These are phyloP conservation scores for Letharia columbiana DNA, from an alignment of 495 filamentous ascomycete species.

Conservation along the genomic window DNA sequence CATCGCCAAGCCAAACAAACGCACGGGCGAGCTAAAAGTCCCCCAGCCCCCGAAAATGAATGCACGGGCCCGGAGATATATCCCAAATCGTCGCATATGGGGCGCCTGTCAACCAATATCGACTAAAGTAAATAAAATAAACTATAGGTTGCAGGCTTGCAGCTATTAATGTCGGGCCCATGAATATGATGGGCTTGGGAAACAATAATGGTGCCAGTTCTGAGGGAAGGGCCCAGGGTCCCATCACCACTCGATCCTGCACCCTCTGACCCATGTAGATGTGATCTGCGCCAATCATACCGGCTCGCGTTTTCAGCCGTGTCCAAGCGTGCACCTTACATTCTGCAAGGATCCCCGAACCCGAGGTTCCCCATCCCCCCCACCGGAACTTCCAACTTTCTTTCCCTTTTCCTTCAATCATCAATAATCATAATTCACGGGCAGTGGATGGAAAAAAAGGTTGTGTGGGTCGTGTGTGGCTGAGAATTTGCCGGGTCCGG, in stretches of 20 bases:
- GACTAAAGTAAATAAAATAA: too few relatives aligned
- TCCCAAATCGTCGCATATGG: not conserved
- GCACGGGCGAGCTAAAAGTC: not conserved
- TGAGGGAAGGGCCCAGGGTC: too few relatives aligned
- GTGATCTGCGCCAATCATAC: not conserved
- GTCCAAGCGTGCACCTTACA: not conserved
- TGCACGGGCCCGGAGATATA: slow-evolving; percentile 3
- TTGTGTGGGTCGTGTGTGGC: not conserved
- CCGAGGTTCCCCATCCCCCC: slow-evolving; percentile 2
- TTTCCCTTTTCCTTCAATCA: not conserved
- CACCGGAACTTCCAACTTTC: not conserved
- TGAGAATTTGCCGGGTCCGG: not conserved
- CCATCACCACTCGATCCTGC: not conserved
- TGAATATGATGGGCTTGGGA: too few relatives aligned
- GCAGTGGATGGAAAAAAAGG: not conserved
- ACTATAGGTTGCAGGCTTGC: too few relatives aligned
- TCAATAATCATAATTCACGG: too few relatives aligned
- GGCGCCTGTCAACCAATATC: not conserved
- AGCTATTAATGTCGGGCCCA: too few relatives aligned
- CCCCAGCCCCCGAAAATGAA: not conserved
- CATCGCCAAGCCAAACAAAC: slow-evolving; percentile 3
- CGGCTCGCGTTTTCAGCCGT: too few relatives aligned
- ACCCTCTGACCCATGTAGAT: not conserved
- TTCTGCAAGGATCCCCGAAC: not conserved
- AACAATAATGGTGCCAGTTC: too few relatives aligned